Base-by-base conservation (phyloP, 495 filamentous ascomycete species). In the Darksidea phi region DNA sequence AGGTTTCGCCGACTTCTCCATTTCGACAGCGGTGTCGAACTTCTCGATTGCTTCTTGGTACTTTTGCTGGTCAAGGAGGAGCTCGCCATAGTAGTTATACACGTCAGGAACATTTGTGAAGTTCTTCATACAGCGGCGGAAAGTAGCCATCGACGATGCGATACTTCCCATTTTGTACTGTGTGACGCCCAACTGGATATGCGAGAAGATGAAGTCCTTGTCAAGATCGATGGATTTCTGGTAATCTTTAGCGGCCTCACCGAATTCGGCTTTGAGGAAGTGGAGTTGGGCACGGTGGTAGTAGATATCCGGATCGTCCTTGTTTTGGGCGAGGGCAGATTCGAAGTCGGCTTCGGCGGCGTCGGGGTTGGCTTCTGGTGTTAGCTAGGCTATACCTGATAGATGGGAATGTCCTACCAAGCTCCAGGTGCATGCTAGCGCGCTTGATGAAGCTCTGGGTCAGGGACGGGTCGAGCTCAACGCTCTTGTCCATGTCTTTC, bases 161-260 rank as follows among this genome's bases (percentile, higher is more conserved):
- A 97, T 88, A 10, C 91, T 96, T 57, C 94, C 95, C 90, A 97
- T 95, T 85, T 99, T 99, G 78, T 99, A 99, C 76, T 99, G 94
- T 46, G 94, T 99, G 41, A 99, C 94, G 76, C 94, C 94, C 51
- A 99, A 89, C 74, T 99, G 94, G 67, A 99, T 97, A 80, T 98
- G 94, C 10, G 94, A 97, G 81, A 95, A 98, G 78, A 98, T 98
- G 75, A 98, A 98, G 55, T 88, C 86, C 45, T 81, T 78, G 80
- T 98, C 94, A 38, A 98, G 84, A 67, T 97, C 94, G 71, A 98
- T 99, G 18, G 94, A 97, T 77, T 95, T 96, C 72, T 99, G 94
- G 76, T 99, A 99, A 75, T 99, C 94, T 77, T 94, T 95, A 21
- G 93, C 91, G 12, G 94, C 94, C 50, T 95, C 89, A 48, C 86